Base-by-base conservation (phyloP, 2,329 filamentous ascomycete species). In the Epichloe glyceriae region DNA sequence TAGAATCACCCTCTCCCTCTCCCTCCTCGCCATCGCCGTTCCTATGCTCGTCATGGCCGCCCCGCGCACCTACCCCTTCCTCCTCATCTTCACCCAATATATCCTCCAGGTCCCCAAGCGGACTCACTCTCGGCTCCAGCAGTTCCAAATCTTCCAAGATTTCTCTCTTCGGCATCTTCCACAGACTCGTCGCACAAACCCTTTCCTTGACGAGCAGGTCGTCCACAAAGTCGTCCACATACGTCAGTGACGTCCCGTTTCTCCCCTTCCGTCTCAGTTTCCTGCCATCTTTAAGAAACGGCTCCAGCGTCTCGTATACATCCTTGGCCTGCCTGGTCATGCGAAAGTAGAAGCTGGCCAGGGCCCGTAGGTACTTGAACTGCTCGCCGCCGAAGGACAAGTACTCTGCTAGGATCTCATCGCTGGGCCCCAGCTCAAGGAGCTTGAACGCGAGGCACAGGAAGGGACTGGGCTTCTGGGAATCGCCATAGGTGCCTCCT, bases 381-480 rank as follows among this genome's bases (percentile, higher is more conserved):
- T 81, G 71, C 38, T 86, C 82, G 44, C 83, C 88, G 50, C 84
- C 85, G 60, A 83, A 84, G 51, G 80, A 72, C 33, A 98, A 68
- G 65, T 96, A 96, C 62, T 89, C 87, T 40, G 79, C 68, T 30
- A 98, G 72, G 35, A 97, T 79, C 42, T 83, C 85, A 64, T 87
- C 83, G 54, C 80, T 79, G 1, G 93, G 93, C 26, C 82, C 83
- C 10, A 98, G 77, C 70, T 96, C 89, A 51, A 97, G 78, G 49
- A 98, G 76, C 73, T 97, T 98, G 70, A 98, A 95, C 3, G 86
- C 86, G 3, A 98, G 78, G 62, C 93, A 98, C 26, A 98, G 75
- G 62, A 98, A 98, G 0, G 93, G 87, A 2, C 88, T 88, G 0
- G 93, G 91, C 60, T 87, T 87, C 66, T 96, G 91, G 46, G 82